Evolutionary conservation across 179 eudicot genomes (phyloP).

Genomic region (Monotropa hypopitys): DNA sequence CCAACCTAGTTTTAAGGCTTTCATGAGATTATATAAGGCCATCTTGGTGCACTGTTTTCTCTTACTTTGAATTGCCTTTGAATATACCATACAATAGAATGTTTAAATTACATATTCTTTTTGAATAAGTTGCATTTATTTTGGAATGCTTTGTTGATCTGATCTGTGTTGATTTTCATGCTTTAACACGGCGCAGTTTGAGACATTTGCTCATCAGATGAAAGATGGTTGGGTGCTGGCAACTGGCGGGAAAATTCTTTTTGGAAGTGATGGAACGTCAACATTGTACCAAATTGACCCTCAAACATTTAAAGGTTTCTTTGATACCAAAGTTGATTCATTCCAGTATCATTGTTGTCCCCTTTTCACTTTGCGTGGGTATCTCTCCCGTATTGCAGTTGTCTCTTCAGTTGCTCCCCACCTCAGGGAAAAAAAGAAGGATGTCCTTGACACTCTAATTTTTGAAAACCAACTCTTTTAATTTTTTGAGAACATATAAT

Average conservation of each 20-base stretch:
- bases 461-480: background rate
- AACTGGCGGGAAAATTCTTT: conserved; percentile 73
- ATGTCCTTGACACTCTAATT: background rate
- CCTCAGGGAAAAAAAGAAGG: background rate
- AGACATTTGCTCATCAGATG: conserved; percentile 66
- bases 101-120: background rate
- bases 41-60: background rate
- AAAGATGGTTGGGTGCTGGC: conserved; percentile 95
- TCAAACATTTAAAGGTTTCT: conserved; percentile 59
- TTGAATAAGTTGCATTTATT: background rate
- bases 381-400: background rate
- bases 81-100: background rate
- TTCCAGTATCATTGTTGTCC: background rate
- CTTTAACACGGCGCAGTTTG: conserved; percentile 31
- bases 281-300: conserved; percentile 70
- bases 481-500: background rate
- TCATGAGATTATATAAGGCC: background rate
- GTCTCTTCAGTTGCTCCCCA: background rate
- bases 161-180: conserved; percentile 3
- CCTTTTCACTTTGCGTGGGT: background rate
- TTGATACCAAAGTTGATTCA: background rate
- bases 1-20: background rate
- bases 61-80: background rate
- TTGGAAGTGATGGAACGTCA: conserved; percentile 89
- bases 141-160: background rate